phyloP scores from a whole-genome alignment of 2,329 filamentous ascomycete species.

The Paraphoma chrysanthemicola region DNA sequence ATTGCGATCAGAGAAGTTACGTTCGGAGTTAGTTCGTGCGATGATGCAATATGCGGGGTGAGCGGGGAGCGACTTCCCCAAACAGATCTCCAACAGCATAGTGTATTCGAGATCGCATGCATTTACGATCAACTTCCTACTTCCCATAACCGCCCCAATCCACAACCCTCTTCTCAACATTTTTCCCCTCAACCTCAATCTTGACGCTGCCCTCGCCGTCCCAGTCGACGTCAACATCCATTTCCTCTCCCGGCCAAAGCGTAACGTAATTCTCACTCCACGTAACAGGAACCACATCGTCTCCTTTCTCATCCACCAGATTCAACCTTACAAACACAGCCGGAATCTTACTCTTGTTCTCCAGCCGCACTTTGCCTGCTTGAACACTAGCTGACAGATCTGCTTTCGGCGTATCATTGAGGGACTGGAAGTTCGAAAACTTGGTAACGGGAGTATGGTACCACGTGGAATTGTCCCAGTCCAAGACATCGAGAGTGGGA shows the following conservation, averaged over 20 bases:
- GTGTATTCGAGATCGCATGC: too few relatives aligned
- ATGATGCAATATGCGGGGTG: too few relatives aligned
- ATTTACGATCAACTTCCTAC: background rate
- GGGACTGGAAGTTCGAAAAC: slow-evolving; percentile 58
- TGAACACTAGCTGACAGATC: slow-evolving; percentile 9
- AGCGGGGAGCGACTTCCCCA: too few relatives aligned
- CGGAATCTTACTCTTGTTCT: slow-evolving; percentile 61
- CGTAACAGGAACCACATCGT: slow-evolving; percentile 59
- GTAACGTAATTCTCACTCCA: slow-evolving; percentile 72
- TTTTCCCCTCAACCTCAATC: slow-evolving; percentile 12
- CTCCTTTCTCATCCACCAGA: slow-evolving; percentile 53
- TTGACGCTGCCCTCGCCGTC: background rate
- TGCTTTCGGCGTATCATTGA: slow-evolving; percentile 41
- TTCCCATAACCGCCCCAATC: background rate
- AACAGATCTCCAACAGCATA: too few relatives aligned
- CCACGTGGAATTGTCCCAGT: slow-evolving; percentile 66
- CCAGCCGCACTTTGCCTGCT: slow-evolving; percentile 51
- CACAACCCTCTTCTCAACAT: slow-evolving; percentile 8
- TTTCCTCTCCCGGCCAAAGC: slow-evolving; percentile 63
- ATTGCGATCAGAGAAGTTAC: too few relatives aligned
- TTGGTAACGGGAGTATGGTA: slow-evolving; percentile 63
- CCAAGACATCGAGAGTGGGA: slow-evolving; percentile 55
- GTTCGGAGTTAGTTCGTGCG: too few relatives aligned
- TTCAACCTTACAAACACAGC: slow-evolving; percentile 65
- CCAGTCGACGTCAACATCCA: slow-evolving; percentile 36